A percentile compares a stretch with the other conserved stretches of the same genome.
Conservation (phyloP, 1,139 yeast genomes). For the Citeromyces hawaiiensis region DNA sequence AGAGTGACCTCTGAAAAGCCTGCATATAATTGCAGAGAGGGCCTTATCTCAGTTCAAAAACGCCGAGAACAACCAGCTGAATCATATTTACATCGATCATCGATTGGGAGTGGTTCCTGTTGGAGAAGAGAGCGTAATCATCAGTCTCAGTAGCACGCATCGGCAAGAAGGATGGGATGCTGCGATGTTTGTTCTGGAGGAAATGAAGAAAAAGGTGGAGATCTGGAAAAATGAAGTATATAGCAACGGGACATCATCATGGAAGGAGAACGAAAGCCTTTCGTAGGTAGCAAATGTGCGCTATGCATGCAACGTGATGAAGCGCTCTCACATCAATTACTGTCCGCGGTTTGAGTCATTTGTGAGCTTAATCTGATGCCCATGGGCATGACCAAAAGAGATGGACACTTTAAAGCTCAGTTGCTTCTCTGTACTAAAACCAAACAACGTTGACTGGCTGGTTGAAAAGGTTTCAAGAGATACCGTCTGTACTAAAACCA, state of each 20-base stretch:
- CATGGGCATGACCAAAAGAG: too few species aligned
- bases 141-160: slow-evolving; percentile 29
- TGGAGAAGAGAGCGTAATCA: slow-evolving; percentile 26
- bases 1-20: slow-evolving; percentile 18
- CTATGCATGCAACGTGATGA: too few species aligned
- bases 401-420: too few species aligned
- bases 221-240: slow-evolving; percentile 34
- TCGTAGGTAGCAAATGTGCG: too few species aligned
- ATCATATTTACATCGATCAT: slow-evolving; percentile 25
- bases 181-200: slow-evolving; percentile 27
- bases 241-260: slow-evolving; percentile 20
- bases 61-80: slow-evolving; percentile 5
- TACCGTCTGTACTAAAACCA: too few species aligned
- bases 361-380: too few species aligned
- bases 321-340: too few species aligned
- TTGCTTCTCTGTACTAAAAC: too few species aligned
- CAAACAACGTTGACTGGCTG: too few species aligned
- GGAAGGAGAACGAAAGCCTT: slow-evolving; percentile 27
- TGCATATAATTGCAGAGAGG: slow-evolving; percentile 18
- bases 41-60: slow-evolving; percentile 16
- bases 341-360: too few species aligned
- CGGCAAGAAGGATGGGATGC: slow-evolving; percentile 33
- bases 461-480: too few species aligned
- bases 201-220: slow-evolving; percentile 26
- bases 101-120: slow-evolving; percentile 33